Base-by-base conservation (phyloP, 192 early-diverging fungal genomes). In the Coemansia sp. region DNA sequence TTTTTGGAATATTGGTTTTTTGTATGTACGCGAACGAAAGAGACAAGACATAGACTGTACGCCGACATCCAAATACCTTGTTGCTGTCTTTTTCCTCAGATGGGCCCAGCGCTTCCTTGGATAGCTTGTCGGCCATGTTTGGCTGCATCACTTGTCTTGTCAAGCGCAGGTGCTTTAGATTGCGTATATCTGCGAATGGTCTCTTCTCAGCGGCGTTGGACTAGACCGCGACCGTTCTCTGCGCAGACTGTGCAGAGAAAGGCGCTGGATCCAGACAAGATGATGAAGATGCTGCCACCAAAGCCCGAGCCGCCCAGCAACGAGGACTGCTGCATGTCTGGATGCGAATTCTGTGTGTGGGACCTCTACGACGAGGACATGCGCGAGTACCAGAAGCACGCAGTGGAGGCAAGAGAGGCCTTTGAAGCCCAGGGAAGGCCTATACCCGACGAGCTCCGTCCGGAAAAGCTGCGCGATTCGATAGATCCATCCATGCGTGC, bases 311-410 rank as follows among this genome's bases (percentile, higher is more conserved):
- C 78, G 16, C 78, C 78, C n/a, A 61, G 62, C 63, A 70, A 72
- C 18, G 73, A 72, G 15, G 72, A 74, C 49, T 80, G 78, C 67
- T 80, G 78, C 40, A 67, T 72, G 66, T 75, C 78, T 3, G 76
- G 80, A 41, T 83, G 80, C 65, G 80, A 77, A 62, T 77, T 66
- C 63, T 83, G 80, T 56, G 80, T 83, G 58, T 83, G 80, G 80
- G 80, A 83, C 48, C 63, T 83, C 41, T 83, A 83, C 43, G 76
- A 83, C 54, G 75, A 83, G 51, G 80, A 83, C 49, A 83, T 83
- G 71, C 72, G 67, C 58, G 75, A 77, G 40, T 83, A 83, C 61
- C 68, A 72, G 39, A 68, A 78, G 69, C 68, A 83, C 37, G 80
- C 76, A 13, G 45, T 41, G 6, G 60, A 39, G 8, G 62, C 74